Base-by-base conservation (phyloP, 2,329 filamentous ascomycete species). In the Fusarium devonianum region DNA sequence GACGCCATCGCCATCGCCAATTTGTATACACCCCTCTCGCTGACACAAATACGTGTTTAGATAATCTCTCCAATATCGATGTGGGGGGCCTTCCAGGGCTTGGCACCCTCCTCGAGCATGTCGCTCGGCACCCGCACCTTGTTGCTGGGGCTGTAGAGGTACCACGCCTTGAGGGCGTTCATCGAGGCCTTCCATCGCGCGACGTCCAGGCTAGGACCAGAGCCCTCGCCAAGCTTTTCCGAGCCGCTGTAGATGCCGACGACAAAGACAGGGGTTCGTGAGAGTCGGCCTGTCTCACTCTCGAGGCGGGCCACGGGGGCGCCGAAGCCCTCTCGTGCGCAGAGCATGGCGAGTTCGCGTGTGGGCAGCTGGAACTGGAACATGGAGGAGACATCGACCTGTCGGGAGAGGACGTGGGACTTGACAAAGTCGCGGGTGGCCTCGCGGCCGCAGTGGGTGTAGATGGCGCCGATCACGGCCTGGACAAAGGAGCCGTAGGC, bases 151-250 rank as follows among this genome's bases (percentile, higher is more conserved):
- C 87, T 92, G 77, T 99, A 99, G 42, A 99, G 78, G 73, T 99
- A 99, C 94, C 94, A 99, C 5, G 87, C 81, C 79, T 96, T 96
- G 67, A 99, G 78, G 13, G 92, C 87, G 56, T 88, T 87, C 66
- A 95, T 92, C 26, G 90, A 85, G 14, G 94, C 94, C 70, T 90
- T 83, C 57, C 83, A 80, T 57, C 90, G 84, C 22, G 89, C 93
- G 65, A 91, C 83, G 60, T 91, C 80, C 47, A 97, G 77, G 71
- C 83, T 92, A 37, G 87, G 77, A 17, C 89, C 94, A 14, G 86
- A 81, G n/a, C 87, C 94, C 76, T 99, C 93, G 46, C 93, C 94
- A 30, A 99, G 79, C 80, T 94, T 93, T 70, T 99, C 92, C 53
- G 81, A 79, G 40, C 93, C 94, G 61, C 89, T 95, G 77, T 89